Conservation (phyloP, 208 protist genomes). For the Lotmaria passim region DNA sequence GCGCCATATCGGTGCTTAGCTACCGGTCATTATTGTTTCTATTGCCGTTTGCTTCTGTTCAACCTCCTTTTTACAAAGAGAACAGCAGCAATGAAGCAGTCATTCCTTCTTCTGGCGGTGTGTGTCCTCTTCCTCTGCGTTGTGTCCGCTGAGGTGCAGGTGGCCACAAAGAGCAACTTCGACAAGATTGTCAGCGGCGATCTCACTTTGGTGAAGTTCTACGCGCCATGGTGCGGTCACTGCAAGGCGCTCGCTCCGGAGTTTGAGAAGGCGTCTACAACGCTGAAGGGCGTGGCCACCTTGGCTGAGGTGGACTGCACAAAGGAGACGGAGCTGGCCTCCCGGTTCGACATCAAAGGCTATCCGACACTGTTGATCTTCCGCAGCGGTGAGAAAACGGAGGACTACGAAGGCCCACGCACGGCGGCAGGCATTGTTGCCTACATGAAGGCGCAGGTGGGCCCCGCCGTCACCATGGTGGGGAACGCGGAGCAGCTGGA, state of each 20-base stretch:
- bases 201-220: conserved; percentile 93
- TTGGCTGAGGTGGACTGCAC: conserved; percentile 90
- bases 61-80: neutral
- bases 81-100: conserved; percentile 20
- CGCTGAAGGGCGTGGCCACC: conserved; percentile 50
- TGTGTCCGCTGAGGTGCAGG: conserved; percentile 56
- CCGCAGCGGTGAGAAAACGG: conserved; percentile 65
- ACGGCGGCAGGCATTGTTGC: conserved; percentile 56
- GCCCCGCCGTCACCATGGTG: conserved; percentile 44
- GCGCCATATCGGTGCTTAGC: too few relatives aligned
- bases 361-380: conserved; percentile 89
- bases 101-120: conserved; percentile 8
- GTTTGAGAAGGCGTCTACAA: conserved; percentile 72
- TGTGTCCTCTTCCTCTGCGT: conserved; percentile 27
- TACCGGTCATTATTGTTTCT: neutral
- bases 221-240: conserved; percentile 95
- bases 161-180: conserved; percentile 69
- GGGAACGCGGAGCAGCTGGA: conserved; percentile 55
- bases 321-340: conserved; percentile 57
- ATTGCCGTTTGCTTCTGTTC: neutral
- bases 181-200: conserved; percentile 53
- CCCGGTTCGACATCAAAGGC: conserved; percentile 73
- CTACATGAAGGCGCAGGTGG: conserved; percentile 66
- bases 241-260: conserved; percentile 94
- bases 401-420: conserved; percentile 73